Evolutionary conservation across 257 asterid species (phyloP), one percentile per base, ranked within the genome.

Genomic region (Haberlea rhodopensis): DNA sequence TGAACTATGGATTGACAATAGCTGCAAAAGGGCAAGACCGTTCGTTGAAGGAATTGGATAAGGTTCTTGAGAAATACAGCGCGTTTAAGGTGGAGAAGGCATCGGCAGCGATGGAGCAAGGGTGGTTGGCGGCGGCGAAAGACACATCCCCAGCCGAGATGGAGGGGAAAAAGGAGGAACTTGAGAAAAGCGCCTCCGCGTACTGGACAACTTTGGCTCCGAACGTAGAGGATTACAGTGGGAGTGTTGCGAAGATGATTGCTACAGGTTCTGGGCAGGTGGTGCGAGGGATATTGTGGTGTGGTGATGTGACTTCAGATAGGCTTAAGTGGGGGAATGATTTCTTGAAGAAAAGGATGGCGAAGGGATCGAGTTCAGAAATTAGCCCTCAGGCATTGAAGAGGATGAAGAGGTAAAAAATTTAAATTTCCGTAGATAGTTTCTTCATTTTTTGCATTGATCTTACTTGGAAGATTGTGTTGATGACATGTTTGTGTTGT

Each of bases 131-230:
- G 80, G 78, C 75, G 63, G 80, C 86, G 23, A 72, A 56, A 79
- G 86, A 71, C 56, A 83, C 84, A 2, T 62, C 95, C 1, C 92
- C 92, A 71, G 83, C 60, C 69, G 98, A 88, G 70, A 78, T 85
- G 95, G 77, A 66, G 72, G 67, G 16, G 54, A 76, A 71, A 59
- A 79, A 77, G 57, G 85, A 76, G 26, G 79, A 78, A 74, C 71
- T 84, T 82, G 97, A 91, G 85, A 78, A 70, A 78, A 86, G 87
- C 48, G 89, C 96, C 13, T 73, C 91, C 16, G 98, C 95, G 0
- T 91, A 89, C 55, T 92, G 99, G 99, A 89, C 97, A 0, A 84
- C 95, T 20, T 57, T 92, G 56, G 99, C 99, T 5, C 99, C 99
- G 5, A 89, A 89, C 28, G 97, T 92, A 52, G 99, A 92, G 94